Evolutionary conservation across 768 basidiomycete genomes (phyloP), one percentile per base, ranked within the genome.

Genomic region (Boletus vinaceobasis): DNA sequence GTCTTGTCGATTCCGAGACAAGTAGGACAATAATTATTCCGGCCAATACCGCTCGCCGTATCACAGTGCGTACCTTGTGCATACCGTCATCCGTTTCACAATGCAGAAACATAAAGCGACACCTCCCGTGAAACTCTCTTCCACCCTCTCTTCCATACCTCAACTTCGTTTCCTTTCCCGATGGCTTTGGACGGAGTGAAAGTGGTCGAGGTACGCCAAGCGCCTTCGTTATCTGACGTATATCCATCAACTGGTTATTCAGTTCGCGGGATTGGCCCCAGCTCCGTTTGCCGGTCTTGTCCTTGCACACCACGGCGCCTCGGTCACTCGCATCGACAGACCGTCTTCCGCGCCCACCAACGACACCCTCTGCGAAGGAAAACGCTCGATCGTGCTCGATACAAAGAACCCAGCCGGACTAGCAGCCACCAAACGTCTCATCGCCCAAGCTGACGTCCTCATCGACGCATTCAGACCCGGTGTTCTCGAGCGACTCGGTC

Each of bases 381-480:
- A 93, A 65, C 84, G 85, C 7, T 90, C 90, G n/a, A 75, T 90
- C 49, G 75, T 80, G 15, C 73, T 93, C 52, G 81, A 88, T 61
- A 77, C 83, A 17, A 93, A 92, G 73, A 66, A 75, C 8, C 67
- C 75, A 10, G 77, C 75, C 29, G 90, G 90, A 32, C 68, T 79
- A 40, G 77, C 77, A 19, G 65, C 84, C 19, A 64, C 86, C 52
- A 77, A 77, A 65, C 79, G 74, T 43, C 74, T 93, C 54, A 79
- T 92, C 23, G 66, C 74, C 29, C 69, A 76, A 35, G 86, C 88
- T n/a, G 90, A 93, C 68, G 78, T 93, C 15, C 73, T 93, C 43
- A 88, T 93, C 62, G 90, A 93, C 65, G 84, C 91, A 1, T 93
- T 88, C 68, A 76, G 90, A 44, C 89, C 90, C 47, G 91, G 90